Evolutionary conservation across 192 early-diverging fungal species (phyloP).

Genomic region (Physocladia obscura): DNA sequence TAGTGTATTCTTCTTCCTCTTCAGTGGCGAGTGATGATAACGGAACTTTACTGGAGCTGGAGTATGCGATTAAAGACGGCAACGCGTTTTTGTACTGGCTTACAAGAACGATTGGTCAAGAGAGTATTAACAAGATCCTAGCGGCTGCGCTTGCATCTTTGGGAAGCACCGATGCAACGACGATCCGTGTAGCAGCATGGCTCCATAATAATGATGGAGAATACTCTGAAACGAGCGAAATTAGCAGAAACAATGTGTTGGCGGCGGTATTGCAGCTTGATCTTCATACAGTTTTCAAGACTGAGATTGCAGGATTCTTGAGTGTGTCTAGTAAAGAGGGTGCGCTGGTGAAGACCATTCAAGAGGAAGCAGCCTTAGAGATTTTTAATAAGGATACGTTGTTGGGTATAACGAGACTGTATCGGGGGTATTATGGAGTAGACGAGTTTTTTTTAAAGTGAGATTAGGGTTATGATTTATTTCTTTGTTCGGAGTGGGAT

Average conservation of each 20-base stretch:
- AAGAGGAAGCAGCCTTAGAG: slow-evolving; percentile 9
- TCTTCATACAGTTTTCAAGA: slow-evolving; percentile 4
- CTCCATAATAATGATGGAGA: background rate
- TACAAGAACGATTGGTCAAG: background rate
- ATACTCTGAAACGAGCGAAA: background rate
- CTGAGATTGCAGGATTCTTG: slow-evolving; percentile 24
- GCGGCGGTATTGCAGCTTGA: slow-evolving; percentile 1
- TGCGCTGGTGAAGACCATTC: background rate
- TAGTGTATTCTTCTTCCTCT: background rate
- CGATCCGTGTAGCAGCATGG: background rate
- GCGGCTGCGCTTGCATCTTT: background rate
- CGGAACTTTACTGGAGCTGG: slow-evolving; percentile 5
- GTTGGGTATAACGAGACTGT: slow-evolving; percentile 10
- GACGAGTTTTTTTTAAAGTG: slow-evolving; percentile 5
- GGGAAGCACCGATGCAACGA: background rate
- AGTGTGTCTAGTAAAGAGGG: slow-evolving; percentile 1
- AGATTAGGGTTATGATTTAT: no score
- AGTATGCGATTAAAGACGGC: slow-evolving; percentile 10
- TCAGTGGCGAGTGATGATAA: background rate
- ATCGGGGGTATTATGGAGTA: slow-evolving; percentile 31
- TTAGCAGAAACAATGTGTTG: slow-evolving; percentile 1
- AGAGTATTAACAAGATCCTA: background rate
- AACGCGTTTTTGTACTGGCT: slow-evolving; percentile 36
- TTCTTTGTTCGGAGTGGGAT: no score
- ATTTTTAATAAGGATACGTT: slow-evolving; percentile 25